Evolutionary conservation across 306 rosid species (phyloP).

Genomic region (Dalbergia cochinchinensis): DNA sequence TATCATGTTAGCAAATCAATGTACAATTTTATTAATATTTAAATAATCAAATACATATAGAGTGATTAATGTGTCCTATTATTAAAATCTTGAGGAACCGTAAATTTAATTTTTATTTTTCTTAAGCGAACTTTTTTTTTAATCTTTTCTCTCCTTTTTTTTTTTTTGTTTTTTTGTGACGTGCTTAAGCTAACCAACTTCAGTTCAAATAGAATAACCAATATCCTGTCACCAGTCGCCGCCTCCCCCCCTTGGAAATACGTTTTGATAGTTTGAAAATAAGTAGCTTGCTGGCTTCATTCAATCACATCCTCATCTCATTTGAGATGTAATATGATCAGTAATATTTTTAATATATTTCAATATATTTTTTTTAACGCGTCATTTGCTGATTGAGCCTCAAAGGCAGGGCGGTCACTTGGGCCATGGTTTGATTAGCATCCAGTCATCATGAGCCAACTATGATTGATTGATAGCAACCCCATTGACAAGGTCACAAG

Average conservation of each 20-base stretch:
- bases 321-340: no score
- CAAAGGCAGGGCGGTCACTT: neutral
- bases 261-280: neutral
- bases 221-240: slow-evolving; percentile 31
- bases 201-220: neutral
- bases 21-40: no score
- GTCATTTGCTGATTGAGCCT: neutral
- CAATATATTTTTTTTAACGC: neutral
- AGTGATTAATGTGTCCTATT: no score
- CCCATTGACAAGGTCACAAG: slow-evolving; percentile 2
- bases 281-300: neutral
- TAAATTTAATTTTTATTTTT: no score
- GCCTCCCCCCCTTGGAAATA: neutral
- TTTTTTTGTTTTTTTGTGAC: no score
- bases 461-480: neutral
- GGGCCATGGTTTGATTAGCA: neutral
- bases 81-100: no score
- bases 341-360: neutral
- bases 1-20: no score
- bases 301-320: neutral
- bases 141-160: no score
- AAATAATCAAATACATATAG: no score
- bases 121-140: neutral
- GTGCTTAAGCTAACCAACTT: neutral
- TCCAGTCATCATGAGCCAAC: slow-evolving; percentile 12